These are phyloP conservation scores for Chaetomium sp. DNA, from an alignment of 2,329 filamentous ascomycete species.

Conservation along the genomic window DNA sequence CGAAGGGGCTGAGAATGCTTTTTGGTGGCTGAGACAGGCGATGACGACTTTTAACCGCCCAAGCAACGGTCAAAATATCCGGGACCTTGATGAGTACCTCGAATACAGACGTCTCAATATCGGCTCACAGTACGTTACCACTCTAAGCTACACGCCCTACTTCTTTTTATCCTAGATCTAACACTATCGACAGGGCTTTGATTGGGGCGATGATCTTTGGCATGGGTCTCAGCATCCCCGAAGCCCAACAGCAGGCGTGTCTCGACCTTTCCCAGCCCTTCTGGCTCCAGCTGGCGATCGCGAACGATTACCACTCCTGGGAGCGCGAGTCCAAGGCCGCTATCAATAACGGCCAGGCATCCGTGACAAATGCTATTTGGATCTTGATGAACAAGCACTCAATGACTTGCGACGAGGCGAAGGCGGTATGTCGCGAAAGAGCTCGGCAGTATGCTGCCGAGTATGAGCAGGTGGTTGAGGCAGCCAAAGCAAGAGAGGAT, in stretches of 20 bases:
- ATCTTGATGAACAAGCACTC: constrained; percentile 18
- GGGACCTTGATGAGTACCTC: constrained; percentile 18
- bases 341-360: background rate
- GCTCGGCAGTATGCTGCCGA: constrained; percentile 6
- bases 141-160: too few relatives aligned
- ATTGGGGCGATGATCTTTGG: constrained; percentile 11
- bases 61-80: background rate
- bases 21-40: constrained; percentile 3
- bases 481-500: background rate
- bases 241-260: constrained; percentile 14
- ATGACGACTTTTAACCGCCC: too few relatives aligned
- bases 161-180: too few relatives aligned
- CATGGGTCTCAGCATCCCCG: constrained; percentile 16
- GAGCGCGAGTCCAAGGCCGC: constrained; percentile 11
- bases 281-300: constrained; percentile 7
- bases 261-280: constrained; percentile 17
- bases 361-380: constrained; percentile 21
- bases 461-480: constrained; percentile 10
- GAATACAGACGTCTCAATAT: constrained; percentile 7
- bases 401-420: constrained; percentile 18
- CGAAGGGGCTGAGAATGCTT: background rate
- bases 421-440: constrained; percentile 10
- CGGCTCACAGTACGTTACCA: constrained; percentile 11
- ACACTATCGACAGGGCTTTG: background rate
- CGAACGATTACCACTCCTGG: constrained; percentile 25